Conservation (phyloP, 2,329 filamentous ascomycete species). For the Pestalotiopsis sp. region DNA sequence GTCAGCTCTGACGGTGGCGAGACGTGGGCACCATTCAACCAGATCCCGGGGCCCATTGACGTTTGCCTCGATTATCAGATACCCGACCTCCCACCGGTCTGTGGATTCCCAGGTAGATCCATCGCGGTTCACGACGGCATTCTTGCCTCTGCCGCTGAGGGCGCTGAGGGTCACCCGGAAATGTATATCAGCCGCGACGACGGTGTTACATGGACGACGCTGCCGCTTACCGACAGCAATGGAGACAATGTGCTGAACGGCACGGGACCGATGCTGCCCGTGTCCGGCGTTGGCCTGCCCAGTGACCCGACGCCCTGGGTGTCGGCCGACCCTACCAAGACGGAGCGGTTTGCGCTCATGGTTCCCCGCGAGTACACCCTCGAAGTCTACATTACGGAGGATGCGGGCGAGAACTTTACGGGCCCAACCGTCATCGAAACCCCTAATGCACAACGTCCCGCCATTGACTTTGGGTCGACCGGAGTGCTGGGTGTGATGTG, state of each 20-base stretch:
- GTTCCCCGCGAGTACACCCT: neutral
- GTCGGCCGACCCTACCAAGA: neutral
- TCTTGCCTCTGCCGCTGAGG: neutral
- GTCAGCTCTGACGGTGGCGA: slow-evolving; percentile 1
- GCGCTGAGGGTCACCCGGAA: neutral
- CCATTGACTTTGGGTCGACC: neutral
- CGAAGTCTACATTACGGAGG: neutral
- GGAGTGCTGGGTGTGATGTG: slow-evolving; percentile 1
- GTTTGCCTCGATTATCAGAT: neutral
- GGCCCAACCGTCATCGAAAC: neutral
- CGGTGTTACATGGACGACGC: neutral
- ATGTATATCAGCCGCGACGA: slow-evolving; percentile 2
- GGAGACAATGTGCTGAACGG: neutral
- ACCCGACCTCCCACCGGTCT: neutral
- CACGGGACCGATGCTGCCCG: neutral
- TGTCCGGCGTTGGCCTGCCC: neutral
- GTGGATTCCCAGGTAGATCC: neutral
- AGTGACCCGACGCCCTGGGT: slow-evolving; percentile 1
- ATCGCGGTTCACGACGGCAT: slow-evolving; percentile 1
- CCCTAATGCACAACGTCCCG: neutral
- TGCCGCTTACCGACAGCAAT: neutral
- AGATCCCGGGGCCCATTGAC: neutral
- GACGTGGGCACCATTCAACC: neutral
- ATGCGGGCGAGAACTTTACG: neutral
- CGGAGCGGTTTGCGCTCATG: neutral